Percentiles rank a stretch among this genome's conserved stretches.
Conservation (phyloP, 2,329 filamentous ascomycete species). For the Venturia nashicola region DNA sequence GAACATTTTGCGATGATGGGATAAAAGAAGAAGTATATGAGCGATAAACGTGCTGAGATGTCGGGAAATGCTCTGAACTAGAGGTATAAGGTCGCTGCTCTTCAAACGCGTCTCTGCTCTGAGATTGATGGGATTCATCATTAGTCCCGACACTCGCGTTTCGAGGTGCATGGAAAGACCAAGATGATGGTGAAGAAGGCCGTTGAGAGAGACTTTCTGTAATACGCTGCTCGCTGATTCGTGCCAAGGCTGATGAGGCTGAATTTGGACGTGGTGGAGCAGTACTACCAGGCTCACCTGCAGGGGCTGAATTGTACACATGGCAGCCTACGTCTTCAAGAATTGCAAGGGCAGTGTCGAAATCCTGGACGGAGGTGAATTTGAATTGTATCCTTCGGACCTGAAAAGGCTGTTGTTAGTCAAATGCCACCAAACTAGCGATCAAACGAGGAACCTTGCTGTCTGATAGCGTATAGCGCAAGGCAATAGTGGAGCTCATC, state of each 20-base stretch:
- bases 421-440: background rate
- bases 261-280: background rate
- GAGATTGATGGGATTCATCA: background rate
- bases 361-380: constrained; percentile 27
- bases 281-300: constrained; percentile 4
- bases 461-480: constrained; percentile 21
- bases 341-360: constrained; percentile 20
- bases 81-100: background rate
- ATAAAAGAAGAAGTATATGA: constrained; percentile 1
- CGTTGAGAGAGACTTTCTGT: constrained; percentile 13
- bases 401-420: constrained; percentile 16
- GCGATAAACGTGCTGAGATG: constrained; percentile 1
- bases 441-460: constrained; percentile 13
- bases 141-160: background rate
- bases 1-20: background rate
- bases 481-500: constrained; percentile 16
- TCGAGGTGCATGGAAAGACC: constrained; percentile 1
- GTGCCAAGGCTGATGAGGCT: background rate
- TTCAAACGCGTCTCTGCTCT: background rate
- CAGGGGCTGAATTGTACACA: constrained; percentile 14
- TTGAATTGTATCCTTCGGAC: constrained; percentile 32
- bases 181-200: constrained; percentile 6
- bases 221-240: background rate
- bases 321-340: constrained; percentile 22
- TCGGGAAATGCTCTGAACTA: background rate